Conservation (phyloP, 2,329 filamentous ascomycete genomes). For the Leptodontidium sp. region DNA sequence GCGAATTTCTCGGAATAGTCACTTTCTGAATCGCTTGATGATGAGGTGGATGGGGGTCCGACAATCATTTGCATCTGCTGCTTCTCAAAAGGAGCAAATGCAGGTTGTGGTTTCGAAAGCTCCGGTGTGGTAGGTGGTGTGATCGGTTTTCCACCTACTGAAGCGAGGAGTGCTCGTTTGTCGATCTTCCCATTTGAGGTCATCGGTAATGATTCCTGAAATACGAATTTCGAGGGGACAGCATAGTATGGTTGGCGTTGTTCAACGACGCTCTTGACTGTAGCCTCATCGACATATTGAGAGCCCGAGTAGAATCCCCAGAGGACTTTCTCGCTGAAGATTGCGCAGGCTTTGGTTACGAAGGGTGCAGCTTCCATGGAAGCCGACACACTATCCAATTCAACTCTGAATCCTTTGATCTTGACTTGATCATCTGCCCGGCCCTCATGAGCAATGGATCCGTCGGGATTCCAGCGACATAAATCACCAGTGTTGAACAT, state of each 20-base stretch:
- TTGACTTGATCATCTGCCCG: conserved; percentile 69
- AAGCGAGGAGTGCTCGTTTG: conserved; percentile 53
- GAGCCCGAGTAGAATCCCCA: conserved; percentile 57
- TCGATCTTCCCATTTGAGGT: conserved; percentile 66
- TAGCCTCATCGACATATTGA: conserved; percentile 44
- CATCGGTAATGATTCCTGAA: conserved; percentile 55
- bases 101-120: conserved; percentile 32
- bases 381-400: conserved; percentile 65
- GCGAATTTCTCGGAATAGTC: conserved; percentile 23
- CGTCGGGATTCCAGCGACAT: conserved; percentile 61
- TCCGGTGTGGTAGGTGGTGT: conserved; percentile 25
- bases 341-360: conserved; percentile 56
- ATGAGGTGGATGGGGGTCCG: neutral
- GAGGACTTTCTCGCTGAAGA: conserved; percentile 57
- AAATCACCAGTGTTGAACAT: conserved; percentile 71
- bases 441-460: conserved; percentile 62
- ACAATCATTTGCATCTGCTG: neutral
- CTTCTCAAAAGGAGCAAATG: neutral
- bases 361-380: conserved; percentile 56
- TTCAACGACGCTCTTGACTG: conserved; percentile 29
- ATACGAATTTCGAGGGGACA: conserved; percentile 56
- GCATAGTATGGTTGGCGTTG: conserved; percentile 62
- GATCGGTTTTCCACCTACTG: conserved; percentile 18
- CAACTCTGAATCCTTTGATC: conserved; percentile 67
- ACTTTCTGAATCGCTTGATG: conserved; percentile 14